Evolutionary conservation across 1,139 yeast species (phyloP).

Genomic region (Geotrichum citri-aurantii): DNA sequence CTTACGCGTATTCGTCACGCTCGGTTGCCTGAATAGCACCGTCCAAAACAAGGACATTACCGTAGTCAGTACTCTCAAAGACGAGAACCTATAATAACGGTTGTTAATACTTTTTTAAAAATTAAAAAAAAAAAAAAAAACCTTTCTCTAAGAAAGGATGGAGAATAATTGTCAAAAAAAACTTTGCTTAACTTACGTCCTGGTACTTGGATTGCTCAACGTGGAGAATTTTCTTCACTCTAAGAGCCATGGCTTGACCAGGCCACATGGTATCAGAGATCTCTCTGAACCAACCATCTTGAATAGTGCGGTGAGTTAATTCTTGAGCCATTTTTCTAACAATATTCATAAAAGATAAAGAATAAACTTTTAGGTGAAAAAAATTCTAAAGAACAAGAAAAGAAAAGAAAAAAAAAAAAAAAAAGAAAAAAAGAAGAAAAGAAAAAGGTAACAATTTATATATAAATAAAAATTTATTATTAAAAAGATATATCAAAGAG

Average conservation of each 20-base stretch:
- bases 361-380: conserved; percentile 3
- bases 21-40: conserved; percentile 88
- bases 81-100: conserved; percentile 55
- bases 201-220: conserved; percentile 74
- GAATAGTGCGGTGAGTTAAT: conserved; percentile 35
- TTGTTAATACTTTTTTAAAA: too few relatives aligned
- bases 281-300: conserved; percentile 38
- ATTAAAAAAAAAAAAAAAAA: background rate
- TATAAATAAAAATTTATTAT: too few relatives aligned
- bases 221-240: conserved; percentile 70
- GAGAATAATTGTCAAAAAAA: too few relatives aligned
- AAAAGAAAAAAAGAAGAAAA: background rate
- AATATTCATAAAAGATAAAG: conserved; percentile 11
- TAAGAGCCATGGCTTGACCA: conserved; percentile 87
- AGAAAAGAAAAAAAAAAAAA: conserved; percentile 5
- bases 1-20: conserved; percentile 74
- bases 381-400: conserved; percentile 8
- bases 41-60: conserved; percentile 78
- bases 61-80: conserved; percentile 68
- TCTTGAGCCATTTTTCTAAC: conserved; percentile 28
- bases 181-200: conserved; percentile 42
- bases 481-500: background rate
- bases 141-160: too few relatives aligned
- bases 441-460: background rate
- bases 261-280: conserved; percentile 89